Percentiles rank a stretch among this genome's conserved stretches.
phyloP scores from a whole-genome alignment of 108 stramenopile genomes.

The Asterionellopsis glacialis region DNA sequence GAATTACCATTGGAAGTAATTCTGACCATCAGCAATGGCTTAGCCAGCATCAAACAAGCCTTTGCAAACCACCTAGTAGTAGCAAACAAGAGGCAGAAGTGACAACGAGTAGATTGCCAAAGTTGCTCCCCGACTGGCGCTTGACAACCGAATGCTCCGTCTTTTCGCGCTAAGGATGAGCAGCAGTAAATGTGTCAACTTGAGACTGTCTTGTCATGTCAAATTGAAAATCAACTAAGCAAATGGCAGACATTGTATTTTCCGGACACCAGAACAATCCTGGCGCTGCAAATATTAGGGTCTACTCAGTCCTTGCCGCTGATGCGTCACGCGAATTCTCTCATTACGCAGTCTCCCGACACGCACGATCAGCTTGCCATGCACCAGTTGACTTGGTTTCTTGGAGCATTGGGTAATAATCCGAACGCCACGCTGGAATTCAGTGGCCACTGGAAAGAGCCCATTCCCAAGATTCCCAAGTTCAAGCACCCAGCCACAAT shows the following conservation, averaged over 20 bases:
- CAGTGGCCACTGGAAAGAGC: neutral
- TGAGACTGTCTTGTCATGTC: neutral
- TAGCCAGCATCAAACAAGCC: no score
- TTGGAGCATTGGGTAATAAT: no score
- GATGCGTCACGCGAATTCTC: neutral
- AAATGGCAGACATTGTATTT: constrained; percentile 1
- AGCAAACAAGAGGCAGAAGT: neutral
- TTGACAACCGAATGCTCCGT: neutral
- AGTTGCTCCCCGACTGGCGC: neutral
- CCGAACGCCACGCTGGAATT: neutral
- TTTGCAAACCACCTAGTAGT: no score
- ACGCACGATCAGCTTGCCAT: constrained; percentile 3
- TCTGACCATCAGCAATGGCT: no score
- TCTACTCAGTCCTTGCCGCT: neutral
- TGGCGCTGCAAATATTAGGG: neutral
- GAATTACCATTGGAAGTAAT: no score
- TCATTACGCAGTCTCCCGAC: neutral
- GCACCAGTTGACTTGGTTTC: neutral
- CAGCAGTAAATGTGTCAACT: neutral
- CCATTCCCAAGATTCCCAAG: neutral
- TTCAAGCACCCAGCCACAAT: neutral
- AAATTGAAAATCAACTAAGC: neutral
- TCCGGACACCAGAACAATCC: constrained; percentile 3
- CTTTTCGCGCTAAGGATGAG: neutral
- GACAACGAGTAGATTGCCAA: constrained; percentile 1